A percentile compares a stretch with the other conserved stretches of the same genome.
Conservation (phyloP, 768 basidiomycete species). For the Glaciozyma martinii region DNA sequence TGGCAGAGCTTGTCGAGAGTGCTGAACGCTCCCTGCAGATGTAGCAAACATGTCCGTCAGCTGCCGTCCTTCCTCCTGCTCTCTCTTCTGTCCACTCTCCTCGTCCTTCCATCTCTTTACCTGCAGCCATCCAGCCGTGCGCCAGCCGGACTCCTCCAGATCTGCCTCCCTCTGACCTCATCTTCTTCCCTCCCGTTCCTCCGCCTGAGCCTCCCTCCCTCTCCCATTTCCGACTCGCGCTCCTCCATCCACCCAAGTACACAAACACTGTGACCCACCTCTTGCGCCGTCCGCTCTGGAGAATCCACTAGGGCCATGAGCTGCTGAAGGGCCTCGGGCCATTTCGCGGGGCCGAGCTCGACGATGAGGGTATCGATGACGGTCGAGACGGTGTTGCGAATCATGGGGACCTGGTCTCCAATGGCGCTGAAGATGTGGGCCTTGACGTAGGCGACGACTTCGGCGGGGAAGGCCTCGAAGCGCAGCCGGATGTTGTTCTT, state of each 20-base stretch:
- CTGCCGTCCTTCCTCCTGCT: too few relatives aligned
- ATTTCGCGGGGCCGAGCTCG: constrained; percentile 77
- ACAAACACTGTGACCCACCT: constrained; percentile 51
- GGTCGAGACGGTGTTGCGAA: constrained; percentile 87
- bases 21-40: constrained; percentile 72
- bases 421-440: constrained; percentile 64
- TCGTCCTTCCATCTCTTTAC: neutral
- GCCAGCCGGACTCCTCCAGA: too few relatives aligned
- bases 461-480: constrained; percentile 52
- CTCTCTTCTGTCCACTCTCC: too few relatives aligned
- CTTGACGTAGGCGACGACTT: constrained; percentile 61
- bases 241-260: neutral
- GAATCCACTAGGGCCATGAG: constrained; percentile 73
- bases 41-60: constrained; percentile 14
- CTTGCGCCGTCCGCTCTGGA: constrained; percentile 64
- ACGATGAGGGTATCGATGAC: constrained; percentile 84
- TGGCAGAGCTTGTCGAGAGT: constrained; percentile 92
- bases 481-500: constrained; percentile 88
- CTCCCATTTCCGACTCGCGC: neutral
- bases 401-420: constrained; percentile 68
- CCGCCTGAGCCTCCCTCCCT: neutral
- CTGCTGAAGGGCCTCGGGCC: constrained; percentile 87
- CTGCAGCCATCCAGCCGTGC: too few relatives aligned
- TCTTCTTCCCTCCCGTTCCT: neutral
- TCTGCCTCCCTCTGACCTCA: neutral